A percentile compares a stretch with the other conserved stretches of the same genome.
Conservation (phyloP, 2,329 filamentous ascomycete species). For the Bipolaris zeicola region DNA sequence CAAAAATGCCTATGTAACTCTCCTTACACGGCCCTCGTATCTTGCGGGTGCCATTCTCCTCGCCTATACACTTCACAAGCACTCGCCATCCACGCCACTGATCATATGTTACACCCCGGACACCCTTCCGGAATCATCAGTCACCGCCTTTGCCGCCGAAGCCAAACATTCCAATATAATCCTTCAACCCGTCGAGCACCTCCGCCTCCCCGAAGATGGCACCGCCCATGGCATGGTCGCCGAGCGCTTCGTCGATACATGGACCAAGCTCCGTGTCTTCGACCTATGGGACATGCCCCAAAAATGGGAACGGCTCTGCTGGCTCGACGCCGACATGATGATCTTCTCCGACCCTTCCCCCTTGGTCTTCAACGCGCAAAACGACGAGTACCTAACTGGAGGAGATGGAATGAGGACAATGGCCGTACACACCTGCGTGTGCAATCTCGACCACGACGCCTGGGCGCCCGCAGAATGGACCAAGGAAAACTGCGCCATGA, state of each 20-base stretch:
- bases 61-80: conserved; percentile 55
- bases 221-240: conserved; percentile 52
- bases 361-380: conserved; percentile 49
- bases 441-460: conserved; percentile 57
- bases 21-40: conserved; percentile 59
- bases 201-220: conserved; percentile 46
- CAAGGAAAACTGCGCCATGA: conserved; percentile 57
- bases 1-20: conserved; percentile 54
- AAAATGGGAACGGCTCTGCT: conserved; percentile 50
- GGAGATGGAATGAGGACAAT: conserved; percentile 47
- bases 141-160: conserved; percentile 53
- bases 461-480: conserved; percentile 59
- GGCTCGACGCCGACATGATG: conserved; percentile 61
- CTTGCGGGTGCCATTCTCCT: conserved; percentile 59
- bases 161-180: conserved; percentile 50
- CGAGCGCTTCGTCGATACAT: conserved; percentile 60
- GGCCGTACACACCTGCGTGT: conserved; percentile 59
- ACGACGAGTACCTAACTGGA: conserved; percentile 40
- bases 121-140: conserved; percentile 47
- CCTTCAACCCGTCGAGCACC: conserved; percentile 48
- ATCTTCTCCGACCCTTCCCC: conserved; percentile 50
- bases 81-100: conserved; percentile 55
- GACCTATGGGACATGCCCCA: conserved; percentile 43
- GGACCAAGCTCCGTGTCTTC: conserved; percentile 62
- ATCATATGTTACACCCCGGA: conserved; percentile 57